These are phyloP conservation scores for Cajanus cajan DNA, from an alignment of 306 rosid species.

Conservation along the genomic window DNA sequence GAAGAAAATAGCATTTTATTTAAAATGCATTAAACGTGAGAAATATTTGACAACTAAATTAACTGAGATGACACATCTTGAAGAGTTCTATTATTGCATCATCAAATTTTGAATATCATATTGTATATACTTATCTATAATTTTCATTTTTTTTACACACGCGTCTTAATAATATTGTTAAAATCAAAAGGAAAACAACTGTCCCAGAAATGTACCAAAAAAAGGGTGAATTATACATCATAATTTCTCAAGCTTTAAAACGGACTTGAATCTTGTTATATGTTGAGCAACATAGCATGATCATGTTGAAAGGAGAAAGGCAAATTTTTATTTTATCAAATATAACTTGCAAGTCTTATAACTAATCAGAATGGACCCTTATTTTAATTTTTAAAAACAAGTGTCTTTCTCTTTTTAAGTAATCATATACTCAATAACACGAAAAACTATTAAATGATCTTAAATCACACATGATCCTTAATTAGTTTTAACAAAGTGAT, in stretches of 20 bases:
- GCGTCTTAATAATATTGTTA: neutral
- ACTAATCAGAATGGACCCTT: too few species aligned
- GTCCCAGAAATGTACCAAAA: neutral
- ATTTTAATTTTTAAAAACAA: too few species aligned
- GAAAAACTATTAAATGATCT: too few species aligned
- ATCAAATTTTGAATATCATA: neutral
- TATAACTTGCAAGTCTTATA: too few species aligned
- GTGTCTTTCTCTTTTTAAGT: too few species aligned
- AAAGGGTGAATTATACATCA: neutral
- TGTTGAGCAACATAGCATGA: too few species aligned
- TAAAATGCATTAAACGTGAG: neutral
- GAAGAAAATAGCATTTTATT: neutral
- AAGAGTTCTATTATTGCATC: neutral
- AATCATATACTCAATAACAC: too few species aligned
- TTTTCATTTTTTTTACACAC: neutral
- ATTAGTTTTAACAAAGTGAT: too few species aligned
- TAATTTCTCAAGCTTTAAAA: neutral
- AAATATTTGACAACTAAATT: neutral
- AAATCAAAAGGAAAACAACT: neutral
- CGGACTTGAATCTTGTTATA: neutral
- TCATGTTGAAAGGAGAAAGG: too few species aligned
- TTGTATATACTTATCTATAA: neutral
- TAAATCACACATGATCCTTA: too few species aligned
- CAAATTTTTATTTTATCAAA: too few species aligned
- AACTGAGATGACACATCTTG: neutral